Conservation (phyloP, 1,284 basidiomycete species). For the Clitocybe nebularis region DNA sequence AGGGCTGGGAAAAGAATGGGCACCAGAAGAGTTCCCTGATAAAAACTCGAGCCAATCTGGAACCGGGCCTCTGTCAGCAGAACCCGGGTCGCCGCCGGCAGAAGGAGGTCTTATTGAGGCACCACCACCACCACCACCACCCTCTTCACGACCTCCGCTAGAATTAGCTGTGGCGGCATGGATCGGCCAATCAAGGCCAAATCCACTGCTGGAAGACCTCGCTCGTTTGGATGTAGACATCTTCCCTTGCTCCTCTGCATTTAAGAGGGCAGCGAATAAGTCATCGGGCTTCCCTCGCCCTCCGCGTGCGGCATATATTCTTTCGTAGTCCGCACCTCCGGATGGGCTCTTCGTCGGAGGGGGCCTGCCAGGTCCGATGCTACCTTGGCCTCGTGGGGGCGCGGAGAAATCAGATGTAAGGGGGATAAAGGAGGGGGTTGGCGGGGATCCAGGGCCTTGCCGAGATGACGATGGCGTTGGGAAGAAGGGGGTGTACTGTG, state of each 20-base stretch:
- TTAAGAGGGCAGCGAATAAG: background rate
- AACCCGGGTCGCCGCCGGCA: background rate
- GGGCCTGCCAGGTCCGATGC: background rate
- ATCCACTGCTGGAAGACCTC: background rate
- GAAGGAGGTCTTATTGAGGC: background rate
- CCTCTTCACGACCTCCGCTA: background rate
- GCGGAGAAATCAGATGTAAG: background rate
- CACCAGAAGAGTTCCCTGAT: background rate
- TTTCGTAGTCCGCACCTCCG: background rate
- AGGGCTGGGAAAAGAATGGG: no score
- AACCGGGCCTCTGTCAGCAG: background rate
- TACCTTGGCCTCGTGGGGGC: background rate
- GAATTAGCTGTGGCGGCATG: background rate
- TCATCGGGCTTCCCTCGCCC: background rate
- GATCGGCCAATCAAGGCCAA: background rate
- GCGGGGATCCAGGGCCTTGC: background rate
- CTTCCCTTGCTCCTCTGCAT: background rate
- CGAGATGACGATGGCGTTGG: no score
- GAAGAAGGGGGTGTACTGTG: background rate
- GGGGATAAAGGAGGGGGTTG: background rate
- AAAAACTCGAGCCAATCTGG: slow-evolving; percentile 1
- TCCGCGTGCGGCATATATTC: background rate
- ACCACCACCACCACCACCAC: background rate
- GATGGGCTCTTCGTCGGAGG: background rate
- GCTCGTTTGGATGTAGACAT: background rate